Evolutionary conservation across 768 basidiomycete species (phyloP), one percentile per base, ranked within the genome.

Genomic region (Cubamyces sp.): DNA sequence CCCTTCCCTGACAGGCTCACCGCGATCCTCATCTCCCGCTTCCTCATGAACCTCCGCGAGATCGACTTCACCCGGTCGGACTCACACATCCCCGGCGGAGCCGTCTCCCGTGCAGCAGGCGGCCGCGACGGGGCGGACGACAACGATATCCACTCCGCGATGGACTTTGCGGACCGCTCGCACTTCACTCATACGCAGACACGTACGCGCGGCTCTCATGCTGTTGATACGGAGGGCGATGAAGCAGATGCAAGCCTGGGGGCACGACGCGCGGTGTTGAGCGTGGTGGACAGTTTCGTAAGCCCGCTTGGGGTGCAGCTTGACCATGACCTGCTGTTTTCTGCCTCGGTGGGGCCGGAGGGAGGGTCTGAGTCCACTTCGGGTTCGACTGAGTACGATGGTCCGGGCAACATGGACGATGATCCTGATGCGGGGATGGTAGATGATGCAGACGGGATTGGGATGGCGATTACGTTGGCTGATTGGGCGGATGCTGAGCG

Each of bases 1-100:
- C 23, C 46, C n/a, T 12, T 8, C 25, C 7, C 46, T 25, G 14
- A 23, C 40, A 64, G 63, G 7, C 37, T 55, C 11, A 56, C 63
- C 4, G 49, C 63, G 21, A 58, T 60, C 11, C 28, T 64, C 52
- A 47, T 60, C 50, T 60, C 63, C 11, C 63, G 63, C 45, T 64
- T 64, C 54, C 41, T 64, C 37, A 42, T 64, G 26, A 60, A 64
- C 48, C 57, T 64, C 14, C 63, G 63, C 47, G 57, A 60, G 19
- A 47, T 64, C 25, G 40, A 59, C 34, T 53, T 41, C 30, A 25
- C 46, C 45, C 14, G 37, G 39, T 26, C 11, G 39, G 19, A 15
- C 51, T 40, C 37, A 5, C 39, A 7, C 28, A 16, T 14, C 30
- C 16, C 2, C 16, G 26, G 28, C 50, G 50, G n/a, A 8, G 34